Conservation (phyloP, 1,139 yeast genomes). For the Diutina mesorugosa region DNA sequence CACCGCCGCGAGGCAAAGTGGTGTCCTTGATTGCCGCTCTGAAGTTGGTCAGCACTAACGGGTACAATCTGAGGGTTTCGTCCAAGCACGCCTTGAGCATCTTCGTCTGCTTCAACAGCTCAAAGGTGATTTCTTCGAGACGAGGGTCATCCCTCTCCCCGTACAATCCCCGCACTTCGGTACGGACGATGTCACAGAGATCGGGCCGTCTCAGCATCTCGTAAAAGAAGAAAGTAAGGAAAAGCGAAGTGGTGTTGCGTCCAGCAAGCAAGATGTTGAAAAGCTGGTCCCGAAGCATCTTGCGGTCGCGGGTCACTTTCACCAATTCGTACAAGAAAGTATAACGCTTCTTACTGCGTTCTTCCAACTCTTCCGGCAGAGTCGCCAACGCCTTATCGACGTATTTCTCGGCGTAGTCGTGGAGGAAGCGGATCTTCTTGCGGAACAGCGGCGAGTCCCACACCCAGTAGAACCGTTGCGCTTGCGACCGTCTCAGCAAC, state of each 20-base stretch:
- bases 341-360: not conserved
- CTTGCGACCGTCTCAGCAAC: slow-evolving; percentile 18
- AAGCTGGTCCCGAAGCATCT: slow-evolving; percentile 1
- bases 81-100: not conserved
- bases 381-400: not conserved
- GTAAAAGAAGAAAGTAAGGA: not conserved
- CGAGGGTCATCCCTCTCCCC: slow-evolving; percentile 10
- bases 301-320: slow-evolving; percentile 1
- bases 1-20: not conserved
- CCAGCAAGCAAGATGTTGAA: slow-evolving; percentile 2
- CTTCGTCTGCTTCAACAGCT: not conserved
- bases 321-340: slow-evolving; percentile 2
- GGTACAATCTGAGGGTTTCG: slow-evolving; percentile 1
- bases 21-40: not conserved
- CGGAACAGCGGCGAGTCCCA: slow-evolving; percentile 19
- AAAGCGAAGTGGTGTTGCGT: not conserved
- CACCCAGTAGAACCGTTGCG: slow-evolving; percentile 16
- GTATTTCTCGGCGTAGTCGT: not conserved
- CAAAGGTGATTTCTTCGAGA: slow-evolving; percentile 1
- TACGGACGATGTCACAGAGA: not conserved
- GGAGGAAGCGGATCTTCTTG: slow-evolving; percentile 11
- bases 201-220: not conserved
- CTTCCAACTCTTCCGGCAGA: not conserved
- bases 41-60: not conserved
- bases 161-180: slow-evolving; percentile 6